Base-by-base conservation (phyloP, 2,329 filamentous ascomycete species). In the Tolypocladium nubicola region DNA sequence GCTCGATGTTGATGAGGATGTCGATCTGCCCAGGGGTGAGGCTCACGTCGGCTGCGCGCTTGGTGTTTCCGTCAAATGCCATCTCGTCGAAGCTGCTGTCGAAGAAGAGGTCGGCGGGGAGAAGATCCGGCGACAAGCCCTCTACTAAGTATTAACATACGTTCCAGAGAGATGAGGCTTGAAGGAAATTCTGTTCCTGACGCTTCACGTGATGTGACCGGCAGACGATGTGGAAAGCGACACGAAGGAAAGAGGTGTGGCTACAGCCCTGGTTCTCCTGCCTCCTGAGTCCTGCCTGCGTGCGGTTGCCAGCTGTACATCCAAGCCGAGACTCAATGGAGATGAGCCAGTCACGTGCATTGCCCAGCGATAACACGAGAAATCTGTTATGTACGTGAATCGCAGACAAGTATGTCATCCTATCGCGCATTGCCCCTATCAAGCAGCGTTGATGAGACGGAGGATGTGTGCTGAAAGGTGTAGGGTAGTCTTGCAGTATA, bases 1-100 rank as follows among this genome's bases (percentile, higher is more conserved):
- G 71, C 67, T 84, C 81, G 54, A 82, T 74, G 41, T 73, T 70
- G 52, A 79, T 77, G 58, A 82, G 73, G 10, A 73, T 69, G 19
- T 73, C 65, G 45, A 77, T 72, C 58, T 80, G 67, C 9, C 69
- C 60, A 4, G 64, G 56, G 11, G 69, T 68, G 23, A 78, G 67
- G 37, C 56, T 60, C 19, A 60, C 60, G 8, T 60, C 63, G 37
- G 30, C 47, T 4, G 47, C 9, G 47, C 26, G 26, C 47, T 3
- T 33, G 47, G 16, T 35, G 30, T 8, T 13, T 33, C 9, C 16
- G 9, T 50, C 4, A 30, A 13, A 2, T 30, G 13, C n/a, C 16
- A 13, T 50, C 11, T 10, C 14, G 43, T 43, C 4, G 2, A 10
- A 23, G 41, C 41, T 23, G 41, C 11, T 13, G n/a, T 39, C 16